A percentile compares a stretch with the other conserved stretches of the same genome.
Evolutionary conservation across 1,139 yeast species (phyloP).

Genomic region (Kazachstania sp.): DNA sequence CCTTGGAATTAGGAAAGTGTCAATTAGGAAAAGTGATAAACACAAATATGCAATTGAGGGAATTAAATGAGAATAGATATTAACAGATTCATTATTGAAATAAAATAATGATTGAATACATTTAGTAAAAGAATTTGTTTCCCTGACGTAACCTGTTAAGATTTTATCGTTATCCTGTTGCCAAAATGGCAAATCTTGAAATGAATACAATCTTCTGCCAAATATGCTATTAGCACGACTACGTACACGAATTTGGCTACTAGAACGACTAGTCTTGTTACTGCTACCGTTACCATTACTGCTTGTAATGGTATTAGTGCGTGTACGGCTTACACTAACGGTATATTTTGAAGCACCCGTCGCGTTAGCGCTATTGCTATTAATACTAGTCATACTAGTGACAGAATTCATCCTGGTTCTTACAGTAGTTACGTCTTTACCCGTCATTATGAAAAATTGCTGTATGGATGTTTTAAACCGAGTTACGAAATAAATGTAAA

Average conservation of each 20-base stretch:
- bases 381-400: neutral
- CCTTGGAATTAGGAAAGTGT: conserved; percentile 31
- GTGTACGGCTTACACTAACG: neutral
- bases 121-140: conserved; percentile 45
- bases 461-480: no score
- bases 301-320: neutral
- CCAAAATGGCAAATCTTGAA: conserved; percentile 64
- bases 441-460: no score
- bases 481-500: no score
- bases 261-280: neutral
- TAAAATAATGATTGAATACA: conserved; percentile 55
- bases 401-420: neutral
- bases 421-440: neutral
- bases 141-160: conserved; percentile 61
- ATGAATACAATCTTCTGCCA: conserved; percentile 20
- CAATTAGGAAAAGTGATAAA: conserved; percentile 24
- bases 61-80: conserved; percentile 69
- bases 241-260: neutral
- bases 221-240: conserved; percentile 1
- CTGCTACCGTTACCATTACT: neutral
- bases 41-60: conserved; percentile 47
- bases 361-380: neutral
- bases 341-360: neutral
- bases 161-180: conserved; percentile 79
- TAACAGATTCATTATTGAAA: conserved; percentile 74